Base-by-base conservation (phyloP, 2,329 filamentous ascomycete genomes). In the Fusarium sp. region DNA sequence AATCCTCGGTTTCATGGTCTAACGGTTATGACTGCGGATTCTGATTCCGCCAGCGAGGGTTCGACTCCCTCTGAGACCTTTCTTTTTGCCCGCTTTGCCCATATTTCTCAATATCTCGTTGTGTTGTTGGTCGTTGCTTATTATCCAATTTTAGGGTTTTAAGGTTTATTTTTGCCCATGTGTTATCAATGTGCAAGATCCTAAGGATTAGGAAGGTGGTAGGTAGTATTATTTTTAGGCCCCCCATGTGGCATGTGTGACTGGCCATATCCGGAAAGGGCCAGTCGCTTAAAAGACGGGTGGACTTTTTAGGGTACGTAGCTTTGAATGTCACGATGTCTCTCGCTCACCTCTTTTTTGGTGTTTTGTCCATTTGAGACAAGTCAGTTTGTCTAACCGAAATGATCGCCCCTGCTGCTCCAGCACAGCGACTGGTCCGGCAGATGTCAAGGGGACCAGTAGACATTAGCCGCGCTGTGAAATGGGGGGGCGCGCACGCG, bases 21-120 rank as follows among this genome's bases (percentile, higher is more conserved):
- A 74, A 74, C 71, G 69, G 70, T 59, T 64, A 72, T 72, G 70
- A 72, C 70, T 72, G 70, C 70, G 70, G 70, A 72, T 72, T 72
- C 70, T 72, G 70, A 72, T 72, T 72, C 70, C 70, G 64, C 63
- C 62, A 75, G 69, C 69, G 67, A 71, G 72, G 67, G 67, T 73
- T 71, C 70, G 70, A 72, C 70, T 72, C 70, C 70, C 70, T 64
- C 70, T 60, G 68, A 58, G 60, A 73, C 70, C 70, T 73, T 44
- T 62, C 16, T 71, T 72, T 71, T 72, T 57, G 46, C n/a, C 5
- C 49, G 24, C n/a, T 29, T 35, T 29, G 17, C 31, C 27, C 14
- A 46, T 24, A 31, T 11, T 31, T 31, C 29, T 33, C 31, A 33
- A 8, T 17, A 5, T 31, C 6, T 44, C 5, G 6, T 11, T 35